phyloP scores from a whole-genome alignment of 1,284 basidiomycete species.

The Cryptococcus maquisensis region DNA sequence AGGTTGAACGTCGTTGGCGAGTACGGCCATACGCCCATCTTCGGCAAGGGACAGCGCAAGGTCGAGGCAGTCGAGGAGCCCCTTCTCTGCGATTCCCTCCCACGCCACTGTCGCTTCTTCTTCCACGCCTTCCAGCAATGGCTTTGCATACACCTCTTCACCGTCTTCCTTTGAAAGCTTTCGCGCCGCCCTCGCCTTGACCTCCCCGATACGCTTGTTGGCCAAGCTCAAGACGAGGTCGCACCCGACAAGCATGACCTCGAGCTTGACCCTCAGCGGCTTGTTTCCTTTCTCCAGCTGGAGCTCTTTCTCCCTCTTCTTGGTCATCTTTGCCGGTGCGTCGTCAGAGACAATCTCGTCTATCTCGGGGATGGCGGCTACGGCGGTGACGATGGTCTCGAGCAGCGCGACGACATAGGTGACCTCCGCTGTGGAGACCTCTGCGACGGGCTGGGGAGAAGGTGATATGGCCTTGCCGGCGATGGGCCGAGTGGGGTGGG shows the following conservation, averaged over 20 bases:
- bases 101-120: conserved; percentile 5
- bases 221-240: conserved; percentile 29
- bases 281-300: conserved; percentile 10
- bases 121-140: neutral
- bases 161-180: neutral
- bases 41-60: conserved; percentile 8
- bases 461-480: conserved; percentile 1
- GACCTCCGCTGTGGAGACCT: neutral
- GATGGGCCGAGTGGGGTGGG: conserved; percentile 10
- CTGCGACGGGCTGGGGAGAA: neutral
- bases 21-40: conserved; percentile 5
- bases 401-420: conserved; percentile 1
- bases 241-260: conserved; percentile 18
- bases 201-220: conserved; percentile 16
- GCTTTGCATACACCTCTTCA: neutral
- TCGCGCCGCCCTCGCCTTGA: conserved; percentile 19
- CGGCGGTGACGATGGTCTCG: neutral
- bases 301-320: conserved; percentile 8
- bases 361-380: neutral
- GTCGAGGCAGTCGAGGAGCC: conserved; percentile 9
- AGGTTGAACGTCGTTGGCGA: conserved; percentile 4
- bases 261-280: conserved; percentile 22
- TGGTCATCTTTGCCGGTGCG: neutral
- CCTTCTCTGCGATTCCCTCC: conserved; percentile 13
- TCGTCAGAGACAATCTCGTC: neutral